A percentile compares a stretch with the other conserved stretches of the same genome.
These are phyloP conservation scores for Crotalaria pallida DNA, from an alignment of 306 rosid genomes.

Conservation along the genomic window DNA sequence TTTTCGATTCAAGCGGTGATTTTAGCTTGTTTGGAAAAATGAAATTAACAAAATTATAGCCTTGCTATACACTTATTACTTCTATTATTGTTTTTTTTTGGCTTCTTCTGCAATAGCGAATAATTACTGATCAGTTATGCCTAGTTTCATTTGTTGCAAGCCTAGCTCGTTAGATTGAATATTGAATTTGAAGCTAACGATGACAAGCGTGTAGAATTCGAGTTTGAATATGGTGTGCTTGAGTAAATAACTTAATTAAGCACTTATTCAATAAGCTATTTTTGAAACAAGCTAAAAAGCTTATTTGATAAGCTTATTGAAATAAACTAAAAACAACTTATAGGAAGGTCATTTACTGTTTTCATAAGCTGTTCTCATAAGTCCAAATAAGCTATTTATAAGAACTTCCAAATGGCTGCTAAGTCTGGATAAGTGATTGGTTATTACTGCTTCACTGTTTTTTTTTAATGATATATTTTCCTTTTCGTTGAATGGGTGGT, in stretches of 20 bases:
- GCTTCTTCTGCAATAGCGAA: not conserved
- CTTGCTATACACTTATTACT: not conserved
- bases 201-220: slow-evolving; percentile 1
- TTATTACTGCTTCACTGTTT: not conserved
- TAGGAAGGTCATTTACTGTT: no score
- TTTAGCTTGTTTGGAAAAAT: not conserved
- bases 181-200: not conserved
- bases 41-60: not conserved
- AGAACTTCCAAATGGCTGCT: no score
- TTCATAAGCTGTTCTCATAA: no score
- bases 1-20: slow-evolving; percentile 13
- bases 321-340: no score
- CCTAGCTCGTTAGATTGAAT: slow-evolving; percentile 11
- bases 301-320: no score
- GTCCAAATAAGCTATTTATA: no score
- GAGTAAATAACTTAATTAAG: no score
- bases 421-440: not conserved
- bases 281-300: no score
- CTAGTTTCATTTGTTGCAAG: slow-evolving; percentile 3
- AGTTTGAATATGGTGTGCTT: not conserved
- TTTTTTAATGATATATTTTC: not conserved
- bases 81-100: no score
- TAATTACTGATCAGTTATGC: not conserved
- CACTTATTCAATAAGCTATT: no score
- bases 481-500: slow-evolving; percentile 6